Evolutionary conservation across 176 grass and related monocot genomes (phyloP).

Genomic region (Cocos nucifera): DNA sequence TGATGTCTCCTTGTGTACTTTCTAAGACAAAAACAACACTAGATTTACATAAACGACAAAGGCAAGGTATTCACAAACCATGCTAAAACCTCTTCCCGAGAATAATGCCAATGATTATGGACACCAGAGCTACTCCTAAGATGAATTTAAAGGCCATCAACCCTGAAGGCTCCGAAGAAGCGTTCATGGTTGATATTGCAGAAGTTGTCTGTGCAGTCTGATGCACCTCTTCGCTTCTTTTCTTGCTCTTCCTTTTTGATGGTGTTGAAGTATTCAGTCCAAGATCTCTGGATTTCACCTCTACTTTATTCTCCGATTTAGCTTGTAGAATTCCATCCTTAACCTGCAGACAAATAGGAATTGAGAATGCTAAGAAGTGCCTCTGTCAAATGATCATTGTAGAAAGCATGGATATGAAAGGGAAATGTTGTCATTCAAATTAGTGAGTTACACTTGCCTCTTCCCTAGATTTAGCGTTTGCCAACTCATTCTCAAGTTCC

Average conservation of each 20-base stretch:
- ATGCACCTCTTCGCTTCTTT: constrained; percentile 1
- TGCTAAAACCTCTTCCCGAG: constrained; percentile 85
- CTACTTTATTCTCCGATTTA: neutral
- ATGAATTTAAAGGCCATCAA: constrained; percentile 98
- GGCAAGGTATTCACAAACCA: neutral
- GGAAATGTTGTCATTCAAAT: no score
- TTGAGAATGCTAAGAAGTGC: no score
- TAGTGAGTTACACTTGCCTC: constrained; percentile 20
- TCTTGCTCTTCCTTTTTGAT: constrained; percentile 22
- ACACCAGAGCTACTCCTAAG: constrained; percentile 65
- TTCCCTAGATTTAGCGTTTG: constrained; percentile 28
- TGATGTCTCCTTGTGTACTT: no score
- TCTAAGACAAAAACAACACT: no score
- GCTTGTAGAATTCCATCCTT: constrained; percentile 18
- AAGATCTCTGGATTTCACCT: constrained; percentile 43
- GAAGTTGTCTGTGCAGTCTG: constrained; percentile 12
- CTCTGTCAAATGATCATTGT: no score
- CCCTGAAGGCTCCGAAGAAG: constrained; percentile 49
- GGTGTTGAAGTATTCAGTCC: constrained; percentile 21
- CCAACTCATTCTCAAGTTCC: constrained; percentile 72
- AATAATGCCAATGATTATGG: constrained; percentile 64
- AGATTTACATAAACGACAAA: neutral
- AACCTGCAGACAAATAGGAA: constrained; percentile 30
- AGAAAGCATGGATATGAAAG: no score
- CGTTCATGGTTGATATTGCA: constrained; percentile 16